phyloP scores from a whole-genome alignment of 2,329 filamentous ascomycete species.

The Sporothrix protearum region DNA sequence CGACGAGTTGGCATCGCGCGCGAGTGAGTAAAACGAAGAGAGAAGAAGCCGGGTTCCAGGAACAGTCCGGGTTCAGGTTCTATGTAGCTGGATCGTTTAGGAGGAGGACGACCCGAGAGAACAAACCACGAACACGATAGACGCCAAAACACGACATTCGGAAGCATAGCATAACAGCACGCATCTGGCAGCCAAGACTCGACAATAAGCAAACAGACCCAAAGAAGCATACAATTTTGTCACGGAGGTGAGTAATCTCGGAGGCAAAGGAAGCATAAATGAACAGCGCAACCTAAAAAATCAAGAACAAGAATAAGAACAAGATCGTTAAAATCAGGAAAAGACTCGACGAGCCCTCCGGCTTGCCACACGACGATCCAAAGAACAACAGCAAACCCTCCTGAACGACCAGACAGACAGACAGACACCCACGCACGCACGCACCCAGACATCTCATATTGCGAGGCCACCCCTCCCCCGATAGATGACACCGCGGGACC shows the following conservation, averaged over 20 bases:
- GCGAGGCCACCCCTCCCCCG: slow-evolving; percentile 15
- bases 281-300: not conserved
- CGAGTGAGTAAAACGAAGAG: not conserved
- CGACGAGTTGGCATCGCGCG: slow-evolving; percentile 11
- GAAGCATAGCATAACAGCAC: not conserved
- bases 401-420: not conserved
- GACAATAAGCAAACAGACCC: not conserved
- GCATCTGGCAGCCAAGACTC: not conserved
- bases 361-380: not conserved
- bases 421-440: slow-evolving; percentile 21
- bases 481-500: slow-evolving; percentile 36
- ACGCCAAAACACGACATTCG: not conserved
- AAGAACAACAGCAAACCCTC: not conserved
- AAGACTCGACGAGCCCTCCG: not conserved
- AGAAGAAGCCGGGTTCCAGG: not conserved
- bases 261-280: not conserved
- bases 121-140: not conserved
- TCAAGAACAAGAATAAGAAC: not conserved
- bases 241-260: not conserved
- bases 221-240: not conserved
- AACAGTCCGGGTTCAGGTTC: not conserved
- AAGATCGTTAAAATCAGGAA: not conserved
- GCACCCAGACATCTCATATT: slow-evolving; percentile 3
- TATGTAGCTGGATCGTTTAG: not conserved
- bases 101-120: not conserved